Conservation (phyloP, 495 filamentous ascomycete species). For the Penicillium atrosanguineum region DNA sequence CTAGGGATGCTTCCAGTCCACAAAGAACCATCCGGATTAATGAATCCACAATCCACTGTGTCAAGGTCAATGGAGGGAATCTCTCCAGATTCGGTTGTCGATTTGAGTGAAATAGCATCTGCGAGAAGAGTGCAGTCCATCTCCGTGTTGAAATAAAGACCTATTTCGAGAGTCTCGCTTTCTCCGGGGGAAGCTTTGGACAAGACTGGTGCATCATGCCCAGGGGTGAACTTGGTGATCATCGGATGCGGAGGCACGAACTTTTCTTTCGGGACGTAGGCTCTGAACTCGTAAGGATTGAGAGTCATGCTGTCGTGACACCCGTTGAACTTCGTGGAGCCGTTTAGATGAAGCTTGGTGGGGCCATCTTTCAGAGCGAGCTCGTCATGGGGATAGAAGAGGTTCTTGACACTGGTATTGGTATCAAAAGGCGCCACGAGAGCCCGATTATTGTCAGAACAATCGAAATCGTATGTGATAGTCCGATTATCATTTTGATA, state of each 20-base stretch:
- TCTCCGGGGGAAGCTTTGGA: conserved; percentile 47
- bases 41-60: conserved; percentile 43
- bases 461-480: conserved; percentile 61
- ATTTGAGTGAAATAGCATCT: conserved; percentile 50
- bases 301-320: conserved; percentile 55
- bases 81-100: conserved; percentile 46
- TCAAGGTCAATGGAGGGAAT: conserved; percentile 37
- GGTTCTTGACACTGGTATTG: conserved; percentile 58
- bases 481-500: conserved; percentile 61
- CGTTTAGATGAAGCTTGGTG: conserved; percentile 41
- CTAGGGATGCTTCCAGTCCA: conserved; percentile 52
- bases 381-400: conserved; percentile 66
- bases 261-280: conserved; percentile 54
- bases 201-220: conserved; percentile 59
- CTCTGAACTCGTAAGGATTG: conserved; percentile 59
- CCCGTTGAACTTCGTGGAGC: conserved; percentile 49
- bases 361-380: conserved; percentile 42
- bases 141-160: conserved; percentile 57
- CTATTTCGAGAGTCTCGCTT: conserved; percentile 46
- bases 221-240: conserved; percentile 63
- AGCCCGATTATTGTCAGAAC: conserved; percentile 43
- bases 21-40: conserved; percentile 22
- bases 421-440: conserved; percentile 59
- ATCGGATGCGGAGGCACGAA: conserved; percentile 57
- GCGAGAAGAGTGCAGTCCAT: conserved; percentile 63